Base-by-base conservation (phyloP, 2,329 filamentous ascomycete genomes). In the Fusarium tuaranense region DNA sequence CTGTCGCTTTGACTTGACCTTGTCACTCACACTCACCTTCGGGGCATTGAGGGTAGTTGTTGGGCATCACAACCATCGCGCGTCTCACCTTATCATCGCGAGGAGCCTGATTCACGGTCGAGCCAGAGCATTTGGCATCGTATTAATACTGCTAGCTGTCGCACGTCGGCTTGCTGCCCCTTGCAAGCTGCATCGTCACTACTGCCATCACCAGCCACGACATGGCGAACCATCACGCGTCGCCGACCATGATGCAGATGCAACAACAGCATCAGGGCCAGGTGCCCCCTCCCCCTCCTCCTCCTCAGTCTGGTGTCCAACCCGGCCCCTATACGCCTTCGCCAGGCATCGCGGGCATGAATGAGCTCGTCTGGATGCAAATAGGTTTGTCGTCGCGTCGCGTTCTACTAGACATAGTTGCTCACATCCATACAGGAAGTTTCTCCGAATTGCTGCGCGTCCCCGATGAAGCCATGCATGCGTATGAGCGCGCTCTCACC, bases 361-460 rank as follows among this genome's bases (percentile, higher is more conserved):
- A 97, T 79, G 96, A 98, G 84, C 88, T 89, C 59, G 92, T 97
- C 65, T 98, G 96, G 96, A 89, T 97, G 80, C 94, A 97, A 82
- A 93, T 98, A 77, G 96, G 95, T 98, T 92, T 74, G 91, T 83
- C 48, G 39, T 41, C 59, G 60, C 65, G 61, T 70, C 67, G 63
- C 59, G 65, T 60, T 63, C 44, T 46, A 57, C 62, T 25, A 73
- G 63, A 67, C 66, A 69, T 57, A 67, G 25, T 72, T 78, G 75
- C 76, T 75, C 58, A 68, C 75, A 76, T 58, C n/a, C 8, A 66
- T 62, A 64, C 71, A 98, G 95, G 96, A 41, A 94, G 91, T 78
- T 89, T 97, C 72, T 94, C 94, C 25, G 96, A 99, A 86, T 86
- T 97, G 78, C 91, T 98, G 86, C 94, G 94, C 75, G 94, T 97